These are phyloP conservation scores for Beauveria australis DNA, from an alignment of 2,329 filamentous ascomycete genomes.

Conservation along the genomic window DNA sequence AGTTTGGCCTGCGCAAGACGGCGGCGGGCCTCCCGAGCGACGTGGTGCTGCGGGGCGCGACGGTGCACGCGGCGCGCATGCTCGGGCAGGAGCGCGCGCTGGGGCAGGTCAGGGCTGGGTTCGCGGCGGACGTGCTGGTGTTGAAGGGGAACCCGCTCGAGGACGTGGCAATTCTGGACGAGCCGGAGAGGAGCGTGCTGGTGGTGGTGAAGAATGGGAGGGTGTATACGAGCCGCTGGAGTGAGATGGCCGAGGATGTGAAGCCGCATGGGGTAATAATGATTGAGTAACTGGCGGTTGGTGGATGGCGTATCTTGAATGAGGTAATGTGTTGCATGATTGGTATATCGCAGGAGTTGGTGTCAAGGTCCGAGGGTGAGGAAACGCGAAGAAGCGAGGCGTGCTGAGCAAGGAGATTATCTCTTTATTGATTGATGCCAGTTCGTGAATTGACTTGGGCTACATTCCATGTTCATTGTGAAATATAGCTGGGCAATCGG, in stretches of 20 bases:
- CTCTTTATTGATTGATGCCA: no score
- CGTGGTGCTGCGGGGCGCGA: conserved; percentile 23
- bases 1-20: conserved; percentile 22
- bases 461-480: no score
- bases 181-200: conserved; percentile 37
- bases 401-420: no score
- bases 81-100: conserved; percentile 36
- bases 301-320: not conserved
- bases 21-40: conserved; percentile 16
- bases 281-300: not conserved
- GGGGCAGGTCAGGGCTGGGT: conserved; percentile 42
- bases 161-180: conserved; percentile 43
- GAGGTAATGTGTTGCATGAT: not conserved
- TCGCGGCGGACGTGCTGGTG: conserved; percentile 44
- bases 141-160: conserved; percentile 45
- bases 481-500: no score
- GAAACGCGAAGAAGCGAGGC: not conserved
- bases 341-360: not conserved
- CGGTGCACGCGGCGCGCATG: conserved; percentile 42
- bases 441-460: no score
- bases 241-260: conserved; percentile 14
- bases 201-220: conserved; percentile 47
- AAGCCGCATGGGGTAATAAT: not conserved
- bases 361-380: not conserved
- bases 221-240: conserved; percentile 24